A percentile compares a stretch with the other conserved stretches of the same genome.
Conservation (phyloP, 2,329 filamentous ascomycete species). For the Clonostachys byssicola region DNA sequence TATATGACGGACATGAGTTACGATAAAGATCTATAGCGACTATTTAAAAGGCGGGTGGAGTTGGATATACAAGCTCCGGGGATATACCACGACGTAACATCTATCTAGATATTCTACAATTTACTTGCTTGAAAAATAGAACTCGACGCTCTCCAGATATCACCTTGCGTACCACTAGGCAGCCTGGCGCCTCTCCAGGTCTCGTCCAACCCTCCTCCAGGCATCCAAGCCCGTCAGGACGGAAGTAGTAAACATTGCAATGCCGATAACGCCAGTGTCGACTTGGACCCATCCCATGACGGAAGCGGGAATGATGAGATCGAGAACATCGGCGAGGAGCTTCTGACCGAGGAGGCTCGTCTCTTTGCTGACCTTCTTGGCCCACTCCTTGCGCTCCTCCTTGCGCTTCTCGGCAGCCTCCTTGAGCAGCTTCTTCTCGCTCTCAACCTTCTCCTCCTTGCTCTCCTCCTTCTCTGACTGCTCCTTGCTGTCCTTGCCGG, state of each 20-base stretch:
- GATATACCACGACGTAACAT: too few relatives aligned
- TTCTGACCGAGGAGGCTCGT: constrained; percentile 34
- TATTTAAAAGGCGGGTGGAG: not conserved
- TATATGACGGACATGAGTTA: too few relatives aligned
- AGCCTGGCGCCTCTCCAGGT: constrained; percentile 9
- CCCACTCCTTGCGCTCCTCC: constrained; percentile 22
- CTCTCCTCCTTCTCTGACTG: constrained; percentile 6
- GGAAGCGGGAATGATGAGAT: constrained; percentile 57
- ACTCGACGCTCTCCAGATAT: too few relatives aligned
- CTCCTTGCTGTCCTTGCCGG: constrained; percentile 2
- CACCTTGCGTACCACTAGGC: not conserved
- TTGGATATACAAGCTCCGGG: not conserved
- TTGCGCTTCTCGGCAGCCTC: constrained; percentile 23
- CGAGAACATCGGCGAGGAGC: constrained; percentile 53
- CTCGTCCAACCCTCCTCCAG: constrained; percentile 47
- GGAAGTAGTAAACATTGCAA: constrained; percentile 58
- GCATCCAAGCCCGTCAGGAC: constrained; percentile 55
- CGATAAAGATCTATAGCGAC: not conserved
- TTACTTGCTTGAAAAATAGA: too few relatives aligned
- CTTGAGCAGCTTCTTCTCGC: constrained; percentile 14
- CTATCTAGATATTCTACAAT: too few relatives aligned
- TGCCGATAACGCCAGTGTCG: constrained; percentile 45
- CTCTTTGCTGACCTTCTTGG: constrained; percentile 18
- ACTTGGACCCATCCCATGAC: constrained; percentile 57
- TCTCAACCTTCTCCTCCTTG: constrained; percentile 6